A percentile compares a stretch with the other conserved stretches of the same genome.
Evolutionary conservation across 2,329 filamentous ascomycete genomes (phyloP).

Genomic region (Stachybotrys chartarum): DNA sequence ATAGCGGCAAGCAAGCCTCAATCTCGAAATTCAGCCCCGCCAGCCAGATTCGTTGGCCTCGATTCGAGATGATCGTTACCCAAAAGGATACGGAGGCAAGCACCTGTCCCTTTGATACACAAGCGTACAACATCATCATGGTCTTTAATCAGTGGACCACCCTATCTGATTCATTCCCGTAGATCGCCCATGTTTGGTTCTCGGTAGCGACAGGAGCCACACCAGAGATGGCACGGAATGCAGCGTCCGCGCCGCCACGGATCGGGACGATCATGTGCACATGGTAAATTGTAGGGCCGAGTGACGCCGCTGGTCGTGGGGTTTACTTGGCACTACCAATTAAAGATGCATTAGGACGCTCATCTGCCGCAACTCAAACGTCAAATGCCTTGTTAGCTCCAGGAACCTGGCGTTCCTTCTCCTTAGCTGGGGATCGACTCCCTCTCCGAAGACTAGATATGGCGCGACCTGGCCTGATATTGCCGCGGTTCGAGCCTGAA

Average conservation of each 20-base stretch:
- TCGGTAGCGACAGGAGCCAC: background rate
- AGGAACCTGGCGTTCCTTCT: no score
- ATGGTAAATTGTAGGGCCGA: background rate
- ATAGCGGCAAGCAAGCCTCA: no score
- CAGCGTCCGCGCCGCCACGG: background rate
- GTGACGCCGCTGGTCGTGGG: background rate
- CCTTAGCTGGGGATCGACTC: no score
- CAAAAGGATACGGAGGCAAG: background rate
- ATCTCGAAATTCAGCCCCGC: no score
- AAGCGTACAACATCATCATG: background rate
- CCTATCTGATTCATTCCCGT: background rate
- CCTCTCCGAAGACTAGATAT: no score
- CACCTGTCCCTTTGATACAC: background rate
- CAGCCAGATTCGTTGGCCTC: no score
- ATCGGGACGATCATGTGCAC: background rate
- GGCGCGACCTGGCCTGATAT: no score
- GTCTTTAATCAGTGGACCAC: background rate
- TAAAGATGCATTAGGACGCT: background rate
- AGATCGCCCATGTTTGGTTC: background rate
- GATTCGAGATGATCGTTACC: background rate
- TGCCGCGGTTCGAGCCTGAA: no score
- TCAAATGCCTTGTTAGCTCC: no score
- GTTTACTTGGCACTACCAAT: background rate
- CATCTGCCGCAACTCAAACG: no score
- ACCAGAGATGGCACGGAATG: background rate